Conservation (phyloP, 768 basidiomycete species). For the Coprinopsis sp. region DNA sequence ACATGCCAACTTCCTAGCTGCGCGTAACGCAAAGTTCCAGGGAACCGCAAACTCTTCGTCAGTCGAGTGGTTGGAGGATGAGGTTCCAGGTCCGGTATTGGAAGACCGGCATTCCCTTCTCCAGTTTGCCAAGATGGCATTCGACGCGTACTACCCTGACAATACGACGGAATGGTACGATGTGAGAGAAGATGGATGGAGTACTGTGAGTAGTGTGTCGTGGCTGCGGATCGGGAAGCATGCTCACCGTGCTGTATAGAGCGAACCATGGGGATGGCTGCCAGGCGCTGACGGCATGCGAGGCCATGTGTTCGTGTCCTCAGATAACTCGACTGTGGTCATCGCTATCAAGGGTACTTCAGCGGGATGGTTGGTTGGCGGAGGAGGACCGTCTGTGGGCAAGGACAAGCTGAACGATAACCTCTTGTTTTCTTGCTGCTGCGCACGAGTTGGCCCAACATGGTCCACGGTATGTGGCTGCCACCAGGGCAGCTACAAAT, state of each 20-base stretch:
- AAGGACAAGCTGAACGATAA: slow-evolving; percentile 97
- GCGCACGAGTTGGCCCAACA: slow-evolving; percentile 88
- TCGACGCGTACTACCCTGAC: slow-evolving; percentile 67
- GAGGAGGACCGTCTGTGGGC: slow-evolving; percentile 74
- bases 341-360: slow-evolving; percentile 94
- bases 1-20: slow-evolving; percentile 29
- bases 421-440: slow-evolving; percentile 94
- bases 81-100: slow-evolving; percentile 68
- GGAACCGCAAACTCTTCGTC: slow-evolving; percentile 27
- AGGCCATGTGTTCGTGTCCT: slow-evolving; percentile 85
- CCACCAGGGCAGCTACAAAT: slow-evolving; percentile 67
- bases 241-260: slow-evolving; percentile 29
- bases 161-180: slow-evolving; percentile 67
- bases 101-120: slow-evolving; percentile 66
- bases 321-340: slow-evolving; percentile 81
- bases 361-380: slow-evolving; percentile 58
- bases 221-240: not conserved
- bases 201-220: slow-evolving; percentile 36
- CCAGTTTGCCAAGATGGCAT: slow-evolving; percentile 84
- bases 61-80: slow-evolving; percentile 59
- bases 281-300: slow-evolving; percentile 86
- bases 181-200: slow-evolving; percentile 53
- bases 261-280: slow-evolving; percentile 84
- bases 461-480: slow-evolving; percentile 94
- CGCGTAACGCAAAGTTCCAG: slow-evolving; percentile 33